Evolutionary conservation across 2,329 filamentous ascomycete species (phyloP).

Genomic region (Boeremia exigua): DNA sequence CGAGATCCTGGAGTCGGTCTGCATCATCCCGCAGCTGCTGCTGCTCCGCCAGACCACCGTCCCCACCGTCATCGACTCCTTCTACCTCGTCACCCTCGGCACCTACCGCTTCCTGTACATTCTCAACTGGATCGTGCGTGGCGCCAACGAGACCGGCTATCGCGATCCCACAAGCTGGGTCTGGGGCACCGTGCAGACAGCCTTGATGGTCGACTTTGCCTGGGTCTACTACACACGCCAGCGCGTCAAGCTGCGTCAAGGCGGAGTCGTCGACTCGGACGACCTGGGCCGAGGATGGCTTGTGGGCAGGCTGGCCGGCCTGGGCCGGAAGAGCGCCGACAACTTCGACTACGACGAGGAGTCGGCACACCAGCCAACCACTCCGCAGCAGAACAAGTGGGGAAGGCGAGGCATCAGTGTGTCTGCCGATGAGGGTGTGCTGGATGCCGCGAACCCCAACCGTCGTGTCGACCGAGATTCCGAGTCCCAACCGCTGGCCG

Average conservation of each 20-base stretch:
- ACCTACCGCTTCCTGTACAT: slow-evolving; percentile 90
- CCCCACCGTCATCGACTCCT: slow-evolving; percentile 95
- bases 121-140: slow-evolving; percentile 84
- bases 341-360: slow-evolving; percentile 61
- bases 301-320: slow-evolving; percentile 77
- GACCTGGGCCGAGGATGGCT: slow-evolving; percentile 87
- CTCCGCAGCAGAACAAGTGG: slow-evolving; percentile 56
- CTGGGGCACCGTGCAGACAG: slow-evolving; percentile 88
- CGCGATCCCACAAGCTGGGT: slow-evolving; percentile 78
- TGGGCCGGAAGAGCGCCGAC: slow-evolving; percentile 54
- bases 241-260: slow-evolving; percentile 88
- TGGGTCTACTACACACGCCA: slow-evolving; percentile 97
- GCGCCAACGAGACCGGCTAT: slow-evolving; percentile 61
- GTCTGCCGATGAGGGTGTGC: slow-evolving; percentile 62
- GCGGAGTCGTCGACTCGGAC: slow-evolving; percentile 87
- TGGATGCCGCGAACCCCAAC: slow-evolving; percentile 39
- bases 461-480: slow-evolving; percentile 30
- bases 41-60: slow-evolving; percentile 93
- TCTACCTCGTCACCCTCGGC: slow-evolving; percentile 86
- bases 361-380: slow-evolving; percentile 51
- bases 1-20: slow-evolving; percentile 88
- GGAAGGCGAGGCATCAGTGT: slow-evolving; percentile 65
- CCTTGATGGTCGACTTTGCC: slow-evolving; percentile 90
- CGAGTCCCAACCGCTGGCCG: slow-evolving; percentile 50
- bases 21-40: slow-evolving; percentile 87